A percentile compares a stretch with the other conserved stretches of the same genome.
phyloP scores from a whole-genome alignment of 306 rosid species.

The Abrus pulchellus region DNA sequence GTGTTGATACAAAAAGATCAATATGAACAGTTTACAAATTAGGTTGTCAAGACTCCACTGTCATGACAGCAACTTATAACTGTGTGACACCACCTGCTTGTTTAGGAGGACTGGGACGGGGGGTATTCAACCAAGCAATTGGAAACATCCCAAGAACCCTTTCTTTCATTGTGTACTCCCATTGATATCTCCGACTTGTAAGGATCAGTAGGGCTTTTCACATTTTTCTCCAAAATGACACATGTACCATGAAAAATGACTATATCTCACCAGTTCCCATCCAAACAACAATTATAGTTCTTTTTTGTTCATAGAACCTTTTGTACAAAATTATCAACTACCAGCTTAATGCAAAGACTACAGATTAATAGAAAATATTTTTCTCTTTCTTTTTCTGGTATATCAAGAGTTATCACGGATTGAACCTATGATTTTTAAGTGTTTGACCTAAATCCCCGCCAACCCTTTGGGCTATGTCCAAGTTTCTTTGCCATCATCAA shows the following conservation, averaged over 20 bases:
- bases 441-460: conserved; percentile 24
- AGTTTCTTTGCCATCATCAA: conserved; percentile 20
- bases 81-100: conserved; percentile 9
- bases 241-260: conserved; percentile 4
- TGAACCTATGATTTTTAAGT: conserved; percentile 14
- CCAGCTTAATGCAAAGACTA: neutral
- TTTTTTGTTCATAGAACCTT: conserved; percentile 5
- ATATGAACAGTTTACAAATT: conserved; percentile 9
- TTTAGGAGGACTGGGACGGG: neutral
- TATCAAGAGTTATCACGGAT: conserved; percentile 9
- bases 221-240: neutral
- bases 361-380: neutral
- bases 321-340: conserved; percentile 15
- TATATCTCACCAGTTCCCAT: neutral
- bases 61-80: neutral
- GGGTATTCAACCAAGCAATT: conserved; percentile 11
- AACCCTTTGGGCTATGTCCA: neutral
- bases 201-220: neutral
- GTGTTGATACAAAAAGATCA: neutral
- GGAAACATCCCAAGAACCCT: conserved; percentile 5
- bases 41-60: conserved; percentile 17
- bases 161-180: neutral
- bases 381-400: neutral
- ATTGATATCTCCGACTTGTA: neutral
- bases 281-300: neutral